Base-by-base conservation (phyloP, 2,329 filamentous ascomycete species). In the Alternaria burnsii region DNA sequence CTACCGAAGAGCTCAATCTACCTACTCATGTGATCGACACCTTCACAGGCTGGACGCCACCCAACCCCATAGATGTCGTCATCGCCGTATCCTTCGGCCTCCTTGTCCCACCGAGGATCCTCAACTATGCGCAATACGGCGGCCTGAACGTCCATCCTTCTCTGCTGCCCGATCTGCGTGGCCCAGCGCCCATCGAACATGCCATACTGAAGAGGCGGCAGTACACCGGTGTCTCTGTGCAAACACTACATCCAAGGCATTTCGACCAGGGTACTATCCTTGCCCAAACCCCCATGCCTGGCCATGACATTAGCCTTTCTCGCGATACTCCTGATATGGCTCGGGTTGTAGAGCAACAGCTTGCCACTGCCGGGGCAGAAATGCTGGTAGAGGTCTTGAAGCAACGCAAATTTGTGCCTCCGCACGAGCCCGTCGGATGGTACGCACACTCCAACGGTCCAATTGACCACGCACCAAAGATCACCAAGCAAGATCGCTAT, bases 91-190 rank as follows among this genome's bases (percentile, higher is more conserved):
- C 95, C 0, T 99, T 98, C 79, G 95, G 95, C 3, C 85, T 97
- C 8, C 90, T 97, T 62, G 89, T 99, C 1, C 95, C 95, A 0
- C 84, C 86, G 0, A 85, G 92, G 5, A 87, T 98, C 16, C 82
- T 99, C 22, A 81, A 82, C 22, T 81, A 81, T 1, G 87, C 91
- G 24, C 87, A 86, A 69, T 97, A 96, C 79, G 94, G 94, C 43
- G 95, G 95, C 0, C 81, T 99, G 3, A 99, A 99, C 78, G 85
- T 99, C 2, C 95, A 99, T 73, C 95, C 95, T 1, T 98, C 94
- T 0, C 80, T 97, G 28, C 85, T 99, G 14, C 94, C 94, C 4
- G 90, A 95, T 75, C 88, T 97, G 60, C 89, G 91, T 59, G 95
- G 95, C 2, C 87, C 95, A 11, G 92, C 95, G 2, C 95, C 95